Evolutionary conservation across 176 grass and related monocot species (phyloP), one percentile per base, ranked within the genome.

Genomic region (Puya raimondii): DNA sequence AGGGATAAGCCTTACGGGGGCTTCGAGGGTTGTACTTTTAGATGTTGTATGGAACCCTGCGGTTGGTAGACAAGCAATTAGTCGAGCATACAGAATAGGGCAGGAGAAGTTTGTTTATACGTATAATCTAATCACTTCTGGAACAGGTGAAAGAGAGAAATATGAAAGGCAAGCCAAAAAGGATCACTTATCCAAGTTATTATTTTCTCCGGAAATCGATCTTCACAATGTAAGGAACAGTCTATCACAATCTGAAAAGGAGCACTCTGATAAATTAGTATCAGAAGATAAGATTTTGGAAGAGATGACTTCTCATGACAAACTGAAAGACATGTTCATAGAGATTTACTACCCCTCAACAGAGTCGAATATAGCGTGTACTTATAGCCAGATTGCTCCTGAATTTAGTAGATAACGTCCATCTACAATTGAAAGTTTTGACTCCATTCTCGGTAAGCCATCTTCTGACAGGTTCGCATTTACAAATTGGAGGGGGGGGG

Each of bases 1-100:
- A 73, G 93, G 93, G 13, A 97, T 97, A 64, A 83, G 79, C 33
- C 81, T 97, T 26, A 74, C 85, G 2, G 89, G 86, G 1, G 93
- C 93, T 47, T 97, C 93, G 26, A 88, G 86, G 72, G 86, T 97
- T 12, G 77, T 97, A 71, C 86, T 97, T 22, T 74, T 97, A 17
- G 93, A 97, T 87, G 88, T 92, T 50, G 89, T 90, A 25, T 97
- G 93, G 93, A 97, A 97, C 69, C 93, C 86, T 65, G 81, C 86
- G 2, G 81, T 92, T 2, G 81, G 86, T 65, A 90, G 80, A 74
- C 93, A 97, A 71, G 89, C 93, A 3, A 87, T 91, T 76, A 81
- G 84, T n/a, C 84, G 93, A 68, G 93, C 89, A 9, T 97, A 81
- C 20, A 81, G 89, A 67, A 83, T 92, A 42, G 93, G 93, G 0